phyloP scores from a whole-genome alignment of 2,329 filamentous ascomycete species.

The Cladobotryum protrusum region DNA sequence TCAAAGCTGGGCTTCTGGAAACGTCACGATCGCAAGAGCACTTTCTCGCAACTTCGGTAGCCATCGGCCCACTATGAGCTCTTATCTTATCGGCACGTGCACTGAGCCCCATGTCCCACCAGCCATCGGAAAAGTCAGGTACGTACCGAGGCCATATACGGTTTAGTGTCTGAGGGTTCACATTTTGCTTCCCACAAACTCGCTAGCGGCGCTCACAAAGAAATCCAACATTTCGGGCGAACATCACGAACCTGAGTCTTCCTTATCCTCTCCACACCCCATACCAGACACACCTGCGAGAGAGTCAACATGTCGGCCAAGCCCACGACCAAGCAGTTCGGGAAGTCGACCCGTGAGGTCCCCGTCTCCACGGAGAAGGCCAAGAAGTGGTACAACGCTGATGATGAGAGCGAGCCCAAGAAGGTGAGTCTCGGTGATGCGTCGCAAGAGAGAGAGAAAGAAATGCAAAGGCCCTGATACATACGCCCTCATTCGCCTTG shows the following conservation, averaged over 20 bases:
- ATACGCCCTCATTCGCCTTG: slow-evolving; percentile 6
- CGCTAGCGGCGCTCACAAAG: slow-evolving; percentile 36
- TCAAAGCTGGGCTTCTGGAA: slow-evolving; percentile 7
- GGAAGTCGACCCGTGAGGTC: slow-evolving; percentile 90
- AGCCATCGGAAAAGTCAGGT: slow-evolving; percentile 12
- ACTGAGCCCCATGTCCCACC: slow-evolving; percentile 26
- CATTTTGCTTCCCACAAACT: slow-evolving; percentile 40
- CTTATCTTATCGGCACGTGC: slow-evolving; percentile 34
- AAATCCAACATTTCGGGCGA: slow-evolving; percentile 36
- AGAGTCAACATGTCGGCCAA: slow-evolving; percentile 65
- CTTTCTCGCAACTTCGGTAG: slow-evolving; percentile 37
- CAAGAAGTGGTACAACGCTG: slow-evolving; percentile 97
- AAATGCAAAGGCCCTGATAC: background rate
- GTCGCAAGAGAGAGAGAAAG: slow-evolving; percentile 6
- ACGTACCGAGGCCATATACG: slow-evolving; percentile 20
- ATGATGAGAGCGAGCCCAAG: slow-evolving; percentile 82
- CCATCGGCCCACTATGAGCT: slow-evolving; percentile 10
- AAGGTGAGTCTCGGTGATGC: slow-evolving; percentile 66
- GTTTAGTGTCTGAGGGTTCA: slow-evolving; percentile 36
- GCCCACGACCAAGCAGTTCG: slow-evolving; percentile 88
- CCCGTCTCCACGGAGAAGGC: slow-evolving; percentile 85
- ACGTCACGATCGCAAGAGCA: slow-evolving; percentile 24
- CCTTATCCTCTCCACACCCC: slow-evolving; percentile 36
- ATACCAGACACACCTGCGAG: slow-evolving; percentile 17
- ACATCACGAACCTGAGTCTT: slow-evolving; percentile 31